phyloP scores from a whole-genome alignment of 2,329 filamentous ascomycete genomes.

The Arthrinium puccinioides region DNA sequence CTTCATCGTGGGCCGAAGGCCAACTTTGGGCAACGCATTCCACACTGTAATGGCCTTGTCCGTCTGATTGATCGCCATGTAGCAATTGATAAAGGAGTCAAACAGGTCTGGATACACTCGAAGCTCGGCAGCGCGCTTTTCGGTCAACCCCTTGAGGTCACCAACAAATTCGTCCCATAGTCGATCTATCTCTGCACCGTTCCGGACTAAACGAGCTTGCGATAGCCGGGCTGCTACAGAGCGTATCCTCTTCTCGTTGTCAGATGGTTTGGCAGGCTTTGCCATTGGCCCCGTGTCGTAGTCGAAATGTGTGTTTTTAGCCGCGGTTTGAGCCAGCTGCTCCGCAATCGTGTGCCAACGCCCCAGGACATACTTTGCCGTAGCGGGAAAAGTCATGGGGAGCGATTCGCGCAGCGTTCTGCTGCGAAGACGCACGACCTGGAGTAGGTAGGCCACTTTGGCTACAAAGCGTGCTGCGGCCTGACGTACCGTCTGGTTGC shows the following conservation, averaged over 20 bases:
- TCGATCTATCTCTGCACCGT: slow-evolving; percentile 12
- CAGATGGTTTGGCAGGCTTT: neutral
- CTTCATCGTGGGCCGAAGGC: slow-evolving; percentile 49
- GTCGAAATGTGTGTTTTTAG: neutral
- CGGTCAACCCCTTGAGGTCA: slow-evolving; percentile 6
- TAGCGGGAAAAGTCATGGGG: slow-evolving; percentile 9
- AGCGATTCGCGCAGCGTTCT: slow-evolving; percentile 9
- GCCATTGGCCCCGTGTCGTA: no score
- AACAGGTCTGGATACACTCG: slow-evolving; percentile 14
- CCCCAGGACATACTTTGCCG: slow-evolving; percentile 16
- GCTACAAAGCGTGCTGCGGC: slow-evolving; percentile 17
- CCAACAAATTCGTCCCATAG: slow-evolving; percentile 19
- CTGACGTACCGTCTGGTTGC: slow-evolving; percentile 10
- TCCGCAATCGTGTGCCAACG: slow-evolving; percentile 19
- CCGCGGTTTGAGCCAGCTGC: slow-evolving; percentile 8
- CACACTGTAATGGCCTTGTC: slow-evolving; percentile 18
- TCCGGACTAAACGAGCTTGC: slow-evolving; percentile 8
- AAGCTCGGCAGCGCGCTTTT: slow-evolving; percentile 12
- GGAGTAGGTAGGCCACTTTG: slow-evolving; percentile 17
- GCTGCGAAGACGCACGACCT: slow-evolving; percentile 11
- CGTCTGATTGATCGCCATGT: slow-evolving; percentile 18
- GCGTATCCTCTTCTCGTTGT: neutral
- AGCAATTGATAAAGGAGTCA: slow-evolving; percentile 19
- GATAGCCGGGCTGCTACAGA: slow-evolving; percentile 8
- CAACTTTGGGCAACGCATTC: slow-evolving; percentile 26